Evolutionary conservation across 2,329 filamentous ascomycete genomes (phyloP).

Genomic region (Metarhizium rileyi): DNA sequence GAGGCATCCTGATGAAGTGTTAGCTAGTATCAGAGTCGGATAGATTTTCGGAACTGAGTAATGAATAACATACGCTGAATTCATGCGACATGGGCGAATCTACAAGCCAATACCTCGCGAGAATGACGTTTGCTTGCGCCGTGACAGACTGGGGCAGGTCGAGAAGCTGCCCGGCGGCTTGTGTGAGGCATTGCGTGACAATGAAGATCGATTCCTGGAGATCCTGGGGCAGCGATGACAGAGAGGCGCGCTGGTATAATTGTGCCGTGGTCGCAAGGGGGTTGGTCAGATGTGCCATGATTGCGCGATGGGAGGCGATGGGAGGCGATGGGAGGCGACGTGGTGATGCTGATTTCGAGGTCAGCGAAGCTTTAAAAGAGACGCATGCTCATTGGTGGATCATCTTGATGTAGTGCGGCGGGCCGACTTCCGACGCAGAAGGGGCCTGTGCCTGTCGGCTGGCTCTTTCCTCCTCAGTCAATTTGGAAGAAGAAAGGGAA

Average conservation of each 20-base stretch:
- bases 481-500: too few relatives aligned
- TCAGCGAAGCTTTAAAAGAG: too few relatives aligned
- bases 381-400: too few relatives aligned
- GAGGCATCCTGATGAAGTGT: conserved; percentile 57
- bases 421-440: too few relatives aligned
- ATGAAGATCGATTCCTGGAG: conserved; percentile 65
- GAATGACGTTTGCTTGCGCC: conserved; percentile 72
- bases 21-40: neutral
- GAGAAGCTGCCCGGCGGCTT: conserved; percentile 71
- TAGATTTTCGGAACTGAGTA: neutral
- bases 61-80: conserved; percentile 38
- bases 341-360: neutral
- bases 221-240: conserved; percentile 53
- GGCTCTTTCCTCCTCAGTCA: too few relatives aligned
- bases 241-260: conserved; percentile 45
- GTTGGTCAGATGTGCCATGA: conserved; percentile 57
- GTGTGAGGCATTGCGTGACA: conserved; percentile 62
- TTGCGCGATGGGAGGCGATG: conserved; percentile 1
- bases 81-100: conserved; percentile 47
- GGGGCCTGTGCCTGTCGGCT: too few relatives aligned
- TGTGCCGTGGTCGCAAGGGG: conserved; percentile 64
- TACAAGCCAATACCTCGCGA: conserved; percentile 70
- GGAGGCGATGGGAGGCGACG: neutral
- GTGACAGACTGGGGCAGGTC: conserved; percentile 78
- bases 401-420: too few relatives aligned